These are phyloP conservation scores for Lepidium sativum DNA, from an alignment of 345 rosid species.

Conservation along the genomic window DNA sequence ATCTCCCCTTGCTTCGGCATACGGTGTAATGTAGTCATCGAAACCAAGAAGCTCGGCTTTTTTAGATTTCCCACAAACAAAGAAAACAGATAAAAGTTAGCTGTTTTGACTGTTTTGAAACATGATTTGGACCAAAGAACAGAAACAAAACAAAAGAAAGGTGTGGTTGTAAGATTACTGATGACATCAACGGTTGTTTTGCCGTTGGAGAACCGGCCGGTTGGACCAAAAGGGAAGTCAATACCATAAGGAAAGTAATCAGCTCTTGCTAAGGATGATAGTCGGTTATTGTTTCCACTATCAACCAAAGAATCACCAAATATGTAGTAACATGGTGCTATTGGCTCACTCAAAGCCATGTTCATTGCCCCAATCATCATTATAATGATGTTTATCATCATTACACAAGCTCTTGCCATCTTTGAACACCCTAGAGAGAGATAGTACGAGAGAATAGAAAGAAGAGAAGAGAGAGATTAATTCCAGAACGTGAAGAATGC, in stretches of 20 bases:
- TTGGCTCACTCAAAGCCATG: slow-evolving; percentile 32
- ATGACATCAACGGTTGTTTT: slow-evolving; percentile 70
- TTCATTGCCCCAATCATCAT: slow-evolving; percentile 10
- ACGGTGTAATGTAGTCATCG: slow-evolving; percentile 49
- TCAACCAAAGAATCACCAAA: slow-evolving; percentile 88
- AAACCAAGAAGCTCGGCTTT: slow-evolving; percentile 66
- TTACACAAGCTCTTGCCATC: slow-evolving; percentile 18
- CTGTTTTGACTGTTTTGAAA: background rate
- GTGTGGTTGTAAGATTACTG: slow-evolving; percentile 30
- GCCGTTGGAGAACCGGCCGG: slow-evolving; percentile 74
- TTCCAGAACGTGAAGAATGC: slow-evolving; percentile 23
- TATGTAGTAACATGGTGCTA: slow-evolving; percentile 68
- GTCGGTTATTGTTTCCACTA: slow-evolving; percentile 75
- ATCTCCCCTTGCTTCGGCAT: slow-evolving; percentile 44
- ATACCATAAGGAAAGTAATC: slow-evolving; percentile 80
- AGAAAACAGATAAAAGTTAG: background rate
- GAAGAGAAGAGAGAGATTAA: slow-evolving; percentile 8
- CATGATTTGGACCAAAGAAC: background rate
- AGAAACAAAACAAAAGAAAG: background rate
- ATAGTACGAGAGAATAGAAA: background rate
- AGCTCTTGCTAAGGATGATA: slow-evolving; percentile 54
- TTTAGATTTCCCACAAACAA: background rate
- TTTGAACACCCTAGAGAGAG: background rate
- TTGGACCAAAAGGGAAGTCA: slow-evolving; percentile 60
- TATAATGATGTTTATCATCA: slow-evolving; percentile 10